Evolutionary conservation across 2,329 filamentous ascomycete genomes (phyloP), one percentile per base, ranked within the genome.

Genomic region (Cladophialophora bantiana): DNA sequence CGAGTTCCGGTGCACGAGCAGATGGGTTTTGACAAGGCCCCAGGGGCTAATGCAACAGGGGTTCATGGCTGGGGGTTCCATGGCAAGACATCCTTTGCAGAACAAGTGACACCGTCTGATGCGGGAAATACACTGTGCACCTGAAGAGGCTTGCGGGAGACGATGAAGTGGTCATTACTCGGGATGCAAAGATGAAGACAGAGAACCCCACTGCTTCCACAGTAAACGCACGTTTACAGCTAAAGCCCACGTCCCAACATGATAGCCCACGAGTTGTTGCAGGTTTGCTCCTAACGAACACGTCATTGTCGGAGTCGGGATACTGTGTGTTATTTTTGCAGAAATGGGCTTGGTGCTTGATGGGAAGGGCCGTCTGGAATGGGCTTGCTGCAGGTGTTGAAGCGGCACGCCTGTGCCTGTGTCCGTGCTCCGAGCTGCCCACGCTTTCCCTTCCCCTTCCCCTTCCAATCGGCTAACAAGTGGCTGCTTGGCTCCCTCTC

Each of bases 1-100:
- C 62, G 66, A 54, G 55, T 52, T 61, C 58, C 66, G 62, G 57
- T 31, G 57, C 40, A 59, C 57, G 40, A 59, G 40, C 57, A 34
- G 20, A 18, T 45, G 57, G 45, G 45, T 50, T 50, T 9, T 18
- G 45, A 50, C 18, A 5, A 50, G 20, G 45, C 18, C 45, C 18
- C 20, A 12, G 26, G 20, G 20, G 20, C 45, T 50, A 50, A 12
- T 18, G 18, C 18, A 50, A 20, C 18, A 50, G 45, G 45, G 45
- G 20, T 50, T 26, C 9, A 10, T 3, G 1, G 45, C 18, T 12
- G 5, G 7, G 45, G 45, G 26, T 26, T 7, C 18, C 20, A 12
- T 31, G 45, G 7, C 18, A 31, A 13, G 18, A 18, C 45, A 50
- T 4, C 45, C 45, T 20, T 20, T 20, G 18, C 18, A 50, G 9